Conservation (phyloP, 2,329 filamentous ascomycete species). For the Neocucurbitaria cava region DNA sequence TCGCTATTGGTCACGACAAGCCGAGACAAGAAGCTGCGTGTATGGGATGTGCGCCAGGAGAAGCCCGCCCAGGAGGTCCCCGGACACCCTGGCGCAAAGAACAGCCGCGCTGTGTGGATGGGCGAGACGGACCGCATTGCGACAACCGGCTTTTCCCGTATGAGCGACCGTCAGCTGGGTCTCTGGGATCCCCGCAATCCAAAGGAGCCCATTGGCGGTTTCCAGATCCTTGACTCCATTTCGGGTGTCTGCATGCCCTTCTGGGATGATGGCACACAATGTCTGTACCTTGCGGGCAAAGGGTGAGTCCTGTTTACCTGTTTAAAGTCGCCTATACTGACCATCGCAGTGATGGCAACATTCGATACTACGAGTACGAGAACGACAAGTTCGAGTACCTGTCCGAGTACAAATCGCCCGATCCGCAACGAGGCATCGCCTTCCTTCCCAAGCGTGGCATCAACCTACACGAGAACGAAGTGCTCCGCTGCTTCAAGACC, state of each 20-base stretch:
- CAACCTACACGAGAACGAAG: constrained; percentile 93
- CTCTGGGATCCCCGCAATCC: constrained; percentile 91
- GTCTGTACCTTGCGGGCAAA: constrained; percentile 95
- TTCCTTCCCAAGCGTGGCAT: constrained; percentile 95
- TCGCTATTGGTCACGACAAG: constrained; percentile 89
- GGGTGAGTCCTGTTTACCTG: constrained; percentile 68
- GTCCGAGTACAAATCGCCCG: constrained; percentile 95
- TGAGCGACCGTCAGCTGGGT: constrained; percentile 96
- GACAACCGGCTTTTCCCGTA: constrained; percentile 95
- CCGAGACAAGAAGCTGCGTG: constrained; percentile 95
- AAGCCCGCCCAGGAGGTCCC: constrained; percentile 81
- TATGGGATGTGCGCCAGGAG: constrained; percentile 97
- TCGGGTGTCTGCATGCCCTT: constrained; percentile 99
- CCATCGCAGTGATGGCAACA: constrained; percentile 83
- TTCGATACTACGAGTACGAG: constrained; percentile 97
- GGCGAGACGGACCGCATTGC: constrained; percentile 95
- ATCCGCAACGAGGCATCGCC: constrained; percentile 92
- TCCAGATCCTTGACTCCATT: constrained; percentile 89
- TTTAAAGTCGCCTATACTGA: constrained; percentile 12
- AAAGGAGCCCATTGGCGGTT: constrained; percentile 83
- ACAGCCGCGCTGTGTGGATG: constrained; percentile 95
- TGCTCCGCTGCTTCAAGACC: constrained; percentile 93
- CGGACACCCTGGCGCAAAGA: constrained; percentile 94
- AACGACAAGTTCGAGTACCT: constrained; percentile 99
- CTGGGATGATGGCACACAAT: constrained; percentile 97